Evolutionary conservation across 129 eudicot species (phyloP), one percentile per base, ranked within the genome.

Genomic region (Flaveria linearis): DNA sequence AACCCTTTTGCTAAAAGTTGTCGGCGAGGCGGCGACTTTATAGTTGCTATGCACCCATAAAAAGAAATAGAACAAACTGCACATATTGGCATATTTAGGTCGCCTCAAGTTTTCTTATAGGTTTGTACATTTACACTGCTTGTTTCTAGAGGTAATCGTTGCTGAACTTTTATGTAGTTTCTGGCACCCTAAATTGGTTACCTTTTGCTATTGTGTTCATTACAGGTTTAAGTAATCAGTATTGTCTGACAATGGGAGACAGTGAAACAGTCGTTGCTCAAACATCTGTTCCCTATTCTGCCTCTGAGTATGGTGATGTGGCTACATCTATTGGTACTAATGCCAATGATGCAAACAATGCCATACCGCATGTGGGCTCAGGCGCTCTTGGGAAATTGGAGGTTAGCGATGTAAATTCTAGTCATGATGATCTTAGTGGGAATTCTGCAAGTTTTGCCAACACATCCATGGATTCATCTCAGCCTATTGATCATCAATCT

Each of bases 221-320:
- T 79, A 41, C 58, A 79, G 83, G 78, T 51, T 66, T 65, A 79
- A 33, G 49, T 11, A 45, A 63, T 47, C 7, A 33, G 39, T 33
- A 33, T 33, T 33, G 39, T 33, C 39, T 5, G 58, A 79, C 57
- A 16, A 88, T 88, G 96, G 91, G 86, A 16, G 96, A 90, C 52
- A 86, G 86, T 66, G 95, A 93, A 69, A 78, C 88, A 20, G 82
- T 80, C 56, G 84, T 76, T 68, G 84, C 90, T 72, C 92, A 83
- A 79, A 69, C 75, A 22, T 62, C 90, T 30, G 75, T 71, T 18
- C 76, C 79, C 17, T 76, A 84, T 69, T 46, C 84, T 36, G 75
- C 87, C 20, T 33, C 85, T 8, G 89, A 80, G 69, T 23, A 76
- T n/a, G 75, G 77, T 76, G 82, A 76, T 42, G 13, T 51, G 36